phyloP scores from a whole-genome alignment of 371 early-diverging fungal species.

The Mortierella sp. region DNA sequence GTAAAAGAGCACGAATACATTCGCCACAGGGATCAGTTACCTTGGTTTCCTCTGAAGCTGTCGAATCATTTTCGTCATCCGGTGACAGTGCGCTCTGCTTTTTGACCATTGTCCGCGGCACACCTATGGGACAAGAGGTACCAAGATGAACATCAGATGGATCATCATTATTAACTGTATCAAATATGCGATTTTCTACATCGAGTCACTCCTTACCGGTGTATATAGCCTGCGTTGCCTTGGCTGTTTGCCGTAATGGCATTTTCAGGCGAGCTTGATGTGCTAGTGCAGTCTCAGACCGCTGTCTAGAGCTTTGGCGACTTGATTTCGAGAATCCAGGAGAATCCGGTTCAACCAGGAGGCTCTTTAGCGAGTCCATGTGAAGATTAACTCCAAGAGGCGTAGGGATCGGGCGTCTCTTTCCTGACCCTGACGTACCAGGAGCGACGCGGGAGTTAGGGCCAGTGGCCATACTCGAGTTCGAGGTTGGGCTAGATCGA shows the following conservation, averaged over 20 bases:
- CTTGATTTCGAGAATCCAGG: conserved; percentile 18
- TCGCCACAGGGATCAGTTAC: too few relatives aligned
- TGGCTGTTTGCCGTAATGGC: conserved; percentile 42
- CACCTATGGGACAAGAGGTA: conserved; percentile 7
- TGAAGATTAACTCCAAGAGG: conserved; percentile 41
- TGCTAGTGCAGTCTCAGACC: conserved; percentile 42
- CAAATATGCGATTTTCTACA: neutral
- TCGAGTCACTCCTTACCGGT: conserved; percentile 6
- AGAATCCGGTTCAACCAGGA: conserved; percentile 40
- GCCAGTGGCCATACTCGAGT: neutral
- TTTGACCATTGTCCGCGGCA: conserved; percentile 27
- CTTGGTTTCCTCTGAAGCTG: conserved; percentile 40
- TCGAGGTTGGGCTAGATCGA: conserved; percentile 4
- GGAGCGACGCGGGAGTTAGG: neutral
- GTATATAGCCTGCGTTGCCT: conserved; percentile 38
- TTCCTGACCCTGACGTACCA: neutral
- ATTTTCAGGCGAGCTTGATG: conserved; percentile 45
- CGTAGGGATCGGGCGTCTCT: conserved; percentile 18
- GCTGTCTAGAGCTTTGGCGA: conserved; percentile 27
- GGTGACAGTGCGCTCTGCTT: conserved; percentile 34
- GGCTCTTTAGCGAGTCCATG: conserved; percentile 46
- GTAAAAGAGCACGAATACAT: too few relatives aligned
- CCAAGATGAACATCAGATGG: neutral
- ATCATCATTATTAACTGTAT: neutral
- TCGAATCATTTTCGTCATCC: conserved; percentile 46